phyloP scores from a whole-genome alignment of 2,329 filamentous ascomycete species.

The Tolypocladium capitatum region DNA sequence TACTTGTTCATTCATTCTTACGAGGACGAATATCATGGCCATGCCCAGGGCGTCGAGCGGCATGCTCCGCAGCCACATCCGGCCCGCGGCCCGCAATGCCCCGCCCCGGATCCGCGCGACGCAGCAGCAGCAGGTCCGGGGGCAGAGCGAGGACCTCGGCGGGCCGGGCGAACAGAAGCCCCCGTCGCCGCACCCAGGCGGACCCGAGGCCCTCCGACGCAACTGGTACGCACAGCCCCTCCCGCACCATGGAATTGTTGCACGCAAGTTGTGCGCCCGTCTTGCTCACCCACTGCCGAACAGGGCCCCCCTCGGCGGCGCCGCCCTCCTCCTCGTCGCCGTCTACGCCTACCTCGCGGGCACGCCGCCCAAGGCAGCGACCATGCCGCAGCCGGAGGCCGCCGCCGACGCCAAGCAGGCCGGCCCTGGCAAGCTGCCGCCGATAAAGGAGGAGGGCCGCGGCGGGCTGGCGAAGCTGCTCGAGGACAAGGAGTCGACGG shows the following conservation, averaged over 20 bases:
- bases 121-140: conserved; percentile 5
- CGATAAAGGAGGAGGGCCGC: neutral
- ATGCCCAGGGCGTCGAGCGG: conserved; percentile 5
- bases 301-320: conserved; percentile 17
- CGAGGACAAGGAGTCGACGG: conserved; percentile 10
- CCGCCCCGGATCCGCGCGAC: neutral
- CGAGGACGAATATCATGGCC: conserved; percentile 2
- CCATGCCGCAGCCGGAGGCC: conserved; percentile 1
- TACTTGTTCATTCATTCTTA: too few species aligned
- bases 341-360: conserved; percentile 15
- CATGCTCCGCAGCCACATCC: conserved; percentile 6
- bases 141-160: conserved; percentile 14
- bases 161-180: conserved; percentile 21
- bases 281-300: neutral
- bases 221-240: too few species aligned
- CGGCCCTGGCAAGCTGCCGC: neutral
- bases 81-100: conserved; percentile 3
- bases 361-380: conserved; percentile 3
- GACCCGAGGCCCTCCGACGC: conserved; percentile 14
- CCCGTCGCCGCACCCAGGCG: conserved; percentile 12
- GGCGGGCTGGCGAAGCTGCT: conserved; percentile 6
- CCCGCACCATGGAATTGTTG: too few species aligned
- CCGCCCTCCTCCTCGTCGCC: conserved; percentile 12
- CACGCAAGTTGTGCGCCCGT: too few species aligned
- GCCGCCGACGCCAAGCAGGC: neutral